Evolutionary conservation across 192 early-diverging fungal species (phyloP).

Genomic region (Paraglomus occultum): DNA sequence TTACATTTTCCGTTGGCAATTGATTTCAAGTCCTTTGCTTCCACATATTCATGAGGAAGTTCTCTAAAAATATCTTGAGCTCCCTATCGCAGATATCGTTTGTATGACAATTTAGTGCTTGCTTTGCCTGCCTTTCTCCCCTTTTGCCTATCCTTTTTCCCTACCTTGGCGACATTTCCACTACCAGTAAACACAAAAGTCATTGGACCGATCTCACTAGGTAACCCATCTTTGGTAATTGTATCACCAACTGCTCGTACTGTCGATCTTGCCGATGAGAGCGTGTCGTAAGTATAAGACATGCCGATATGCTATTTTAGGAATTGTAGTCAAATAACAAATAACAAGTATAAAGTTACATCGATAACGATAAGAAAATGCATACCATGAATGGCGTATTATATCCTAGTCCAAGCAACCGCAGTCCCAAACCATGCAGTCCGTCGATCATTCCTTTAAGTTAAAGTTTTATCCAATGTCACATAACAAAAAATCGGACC

Average conservation of each 20-base stretch:
- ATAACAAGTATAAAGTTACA: slow-evolving; percentile 23
- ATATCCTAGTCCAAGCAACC: slow-evolving; percentile 87
- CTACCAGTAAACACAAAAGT: slow-evolving; percentile 87
- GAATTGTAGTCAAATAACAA: slow-evolving; percentile 31
- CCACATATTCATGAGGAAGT: slow-evolving; percentile 89
- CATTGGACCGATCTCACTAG: slow-evolving; percentile 85
- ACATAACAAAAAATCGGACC: too few species aligned
- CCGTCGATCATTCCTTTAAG: slow-evolving; percentile 78
- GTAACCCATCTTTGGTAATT: slow-evolving; percentile 85
- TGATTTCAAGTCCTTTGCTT: slow-evolving; percentile 61
- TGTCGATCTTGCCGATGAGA: slow-evolving; percentile 59
- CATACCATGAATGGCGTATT: slow-evolving; percentile 91
- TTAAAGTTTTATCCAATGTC: not conserved
- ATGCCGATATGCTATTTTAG: slow-evolving; percentile 58
- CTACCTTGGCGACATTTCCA: slow-evolving; percentile 83
- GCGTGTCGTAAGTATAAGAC: slow-evolving; percentile 70
- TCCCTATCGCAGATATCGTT: too few species aligned
- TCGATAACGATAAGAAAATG: not conserved
- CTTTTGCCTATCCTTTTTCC: not conserved
- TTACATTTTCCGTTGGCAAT: slow-evolving; percentile 59
- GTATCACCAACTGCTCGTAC: slow-evolving; percentile 68
- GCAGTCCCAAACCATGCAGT: slow-evolving; percentile 87
- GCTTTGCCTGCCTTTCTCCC: too few species aligned
- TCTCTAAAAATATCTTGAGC: slow-evolving; percentile 88
- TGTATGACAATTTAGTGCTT: too few species aligned